Percentiles rank a stretch among this genome's conserved stretches.
Evolutionary conservation across 441 rosid genomes (phyloP).

Genomic region (Populus tomentosa): DNA sequence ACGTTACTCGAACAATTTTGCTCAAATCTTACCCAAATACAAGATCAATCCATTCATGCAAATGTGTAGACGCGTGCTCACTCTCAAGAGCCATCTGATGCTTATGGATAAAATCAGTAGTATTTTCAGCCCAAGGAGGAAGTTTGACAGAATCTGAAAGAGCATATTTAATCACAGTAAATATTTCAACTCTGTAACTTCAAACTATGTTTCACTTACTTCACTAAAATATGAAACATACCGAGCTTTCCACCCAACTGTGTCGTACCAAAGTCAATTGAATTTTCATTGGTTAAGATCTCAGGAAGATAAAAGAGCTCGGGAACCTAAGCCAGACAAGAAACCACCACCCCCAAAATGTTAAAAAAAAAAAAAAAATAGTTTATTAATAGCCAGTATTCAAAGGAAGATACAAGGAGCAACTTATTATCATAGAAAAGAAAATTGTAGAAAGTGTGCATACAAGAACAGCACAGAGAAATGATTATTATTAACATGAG

Average conservation of each 20-base stretch:
- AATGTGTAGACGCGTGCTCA: slow-evolving; percentile 89
- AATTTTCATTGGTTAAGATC: slow-evolving; percentile 84
- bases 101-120: slow-evolving; percentile 94
- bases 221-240: slow-evolving; percentile 30
- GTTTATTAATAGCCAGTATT: slow-evolving; percentile 8
- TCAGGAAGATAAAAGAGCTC: slow-evolving; percentile 99
- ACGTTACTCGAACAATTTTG: slow-evolving; percentile 7
- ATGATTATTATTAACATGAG: background rate
- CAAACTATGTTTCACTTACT: background rate
- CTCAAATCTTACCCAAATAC: slow-evolving; percentile 74
- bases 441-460: background rate
- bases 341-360: background rate
- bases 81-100: slow-evolving; percentile 97
- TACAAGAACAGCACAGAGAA: background rate
- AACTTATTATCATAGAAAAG: background rate
- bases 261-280: slow-evolving; percentile 84
- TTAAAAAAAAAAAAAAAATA: background rate
- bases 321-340: slow-evolving; percentile 66
- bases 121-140: slow-evolving; percentile 96
- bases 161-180: slow-evolving; percentile 12
- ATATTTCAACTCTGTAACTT: background rate
- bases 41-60: slow-evolving; percentile 99
- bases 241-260: slow-evolving; percentile 93
- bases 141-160: slow-evolving; percentile 83
- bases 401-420: slow-evolving; percentile 14